A percentile compares a stretch with the other conserved stretches of the same genome.
phyloP scores from a whole-genome alignment of 495 filamentous ascomycete genomes.

The Neurospora sp. region DNA sequence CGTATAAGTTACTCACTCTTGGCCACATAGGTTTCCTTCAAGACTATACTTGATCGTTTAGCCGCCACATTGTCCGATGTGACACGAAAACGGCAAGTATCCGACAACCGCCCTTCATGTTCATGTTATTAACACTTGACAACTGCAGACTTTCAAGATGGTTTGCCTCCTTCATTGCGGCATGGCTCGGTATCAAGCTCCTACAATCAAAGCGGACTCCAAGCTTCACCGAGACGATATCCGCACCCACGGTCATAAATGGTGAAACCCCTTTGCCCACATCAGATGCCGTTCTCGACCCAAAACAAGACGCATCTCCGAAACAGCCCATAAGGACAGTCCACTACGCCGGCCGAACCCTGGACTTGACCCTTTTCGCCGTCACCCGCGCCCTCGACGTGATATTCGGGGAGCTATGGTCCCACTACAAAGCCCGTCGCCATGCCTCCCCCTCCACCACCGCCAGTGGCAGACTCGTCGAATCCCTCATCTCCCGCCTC shows the following conservation, averaged over 20 bases:
- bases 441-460: conserved; percentile 34
- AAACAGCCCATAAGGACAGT: conserved; percentile 15
- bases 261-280: neutral
- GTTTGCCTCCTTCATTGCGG: conserved; percentile 40
- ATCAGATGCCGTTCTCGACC: neutral
- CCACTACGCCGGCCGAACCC: conserved; percentile 59
- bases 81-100: conserved; percentile 22
- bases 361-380: conserved; percentile 83
- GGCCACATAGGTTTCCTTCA: conserved; percentile 20
- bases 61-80: conserved; percentile 15
- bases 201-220: conserved; percentile 36
- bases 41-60: conserved; percentile 13
- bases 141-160: conserved; percentile 32
- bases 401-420: conserved; percentile 57
- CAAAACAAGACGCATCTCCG: neutral
- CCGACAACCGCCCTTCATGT: neutral
- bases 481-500: conserved; percentile 40
- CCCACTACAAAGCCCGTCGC: conserved; percentile 29
- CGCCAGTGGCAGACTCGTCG: conserved; percentile 13
- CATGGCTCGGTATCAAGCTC: conserved; percentile 38
- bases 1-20: neutral
- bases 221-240: conserved; percentile 27
- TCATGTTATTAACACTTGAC: neutral
- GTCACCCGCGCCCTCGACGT: conserved; percentile 65
- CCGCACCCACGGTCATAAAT: neutral